These are phyloP conservation scores for Rhipidocladum racemiflorum DNA, from an alignment of 176 grass and related monocot species.

Conservation along the genomic window DNA sequence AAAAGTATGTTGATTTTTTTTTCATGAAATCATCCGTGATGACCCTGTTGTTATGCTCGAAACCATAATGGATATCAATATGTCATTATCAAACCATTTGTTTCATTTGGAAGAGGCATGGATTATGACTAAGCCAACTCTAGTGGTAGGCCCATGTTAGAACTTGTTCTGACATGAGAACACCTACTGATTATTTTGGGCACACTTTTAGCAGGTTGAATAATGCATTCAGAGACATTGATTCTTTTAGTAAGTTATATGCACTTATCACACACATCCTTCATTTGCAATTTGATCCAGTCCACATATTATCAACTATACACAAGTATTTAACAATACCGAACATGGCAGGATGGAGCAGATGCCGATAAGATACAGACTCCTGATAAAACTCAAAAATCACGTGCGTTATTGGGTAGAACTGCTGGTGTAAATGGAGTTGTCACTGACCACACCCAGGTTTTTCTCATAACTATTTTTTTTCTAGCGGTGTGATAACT, in stretches of 20 bases:
- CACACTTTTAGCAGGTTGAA: neutral
- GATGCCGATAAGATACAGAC: constrained; percentile 65
- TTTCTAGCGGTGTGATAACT: neutral
- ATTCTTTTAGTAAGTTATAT: neutral
- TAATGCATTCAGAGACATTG: neutral
- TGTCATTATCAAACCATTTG: constrained; percentile 11
- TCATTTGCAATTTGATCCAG: neutral
- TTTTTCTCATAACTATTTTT: constrained; percentile 32
- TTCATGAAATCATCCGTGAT: neutral
- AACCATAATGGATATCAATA: neutral
- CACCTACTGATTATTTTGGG: neutral
- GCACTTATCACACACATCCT: neutral
- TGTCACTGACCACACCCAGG: constrained; percentile 75
- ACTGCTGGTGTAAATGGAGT: constrained; percentile 77
- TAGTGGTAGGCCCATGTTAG: neutral
- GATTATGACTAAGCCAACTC: neutral
- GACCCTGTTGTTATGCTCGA: neutral
- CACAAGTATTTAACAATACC: neutral
- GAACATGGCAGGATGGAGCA: constrained; percentile 58
- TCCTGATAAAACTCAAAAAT: constrained; percentile 72
- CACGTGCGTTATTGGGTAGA: constrained; percentile 66
- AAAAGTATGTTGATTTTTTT: neutral
- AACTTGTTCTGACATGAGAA: neutral
- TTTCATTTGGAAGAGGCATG: neutral
- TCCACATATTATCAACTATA: neutral